A percentile compares a stretch with the other conserved stretches of the same genome.
Evolutionary conservation across 345 rosid genomes (phyloP).

Genomic region (Balakata baccata): DNA sequence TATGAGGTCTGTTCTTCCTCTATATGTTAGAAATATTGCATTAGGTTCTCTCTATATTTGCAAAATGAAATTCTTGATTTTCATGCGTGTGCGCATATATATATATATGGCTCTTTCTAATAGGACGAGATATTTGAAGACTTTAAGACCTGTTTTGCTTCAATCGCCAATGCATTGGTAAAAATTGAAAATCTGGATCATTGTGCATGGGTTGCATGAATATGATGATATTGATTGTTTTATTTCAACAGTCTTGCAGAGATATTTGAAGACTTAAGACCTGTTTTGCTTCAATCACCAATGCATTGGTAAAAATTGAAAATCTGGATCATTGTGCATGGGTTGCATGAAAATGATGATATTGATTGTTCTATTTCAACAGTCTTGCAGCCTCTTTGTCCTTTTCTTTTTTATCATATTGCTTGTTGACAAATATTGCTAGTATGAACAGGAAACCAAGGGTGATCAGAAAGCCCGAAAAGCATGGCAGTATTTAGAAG

Average conservation of each 20-base stretch:
- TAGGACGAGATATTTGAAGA: background rate
- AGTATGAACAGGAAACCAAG: slow-evolving; percentile 55
- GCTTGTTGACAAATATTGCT: background rate
- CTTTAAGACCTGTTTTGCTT: background rate
- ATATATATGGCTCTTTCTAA: background rate
- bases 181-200: background rate
- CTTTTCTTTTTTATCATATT: background rate
- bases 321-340: background rate
- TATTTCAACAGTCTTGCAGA: background rate
- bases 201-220: background rate
- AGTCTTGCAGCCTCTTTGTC: background rate
- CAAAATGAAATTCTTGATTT: background rate
- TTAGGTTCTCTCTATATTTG: background rate
- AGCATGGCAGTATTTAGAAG: slow-evolving; percentile 76
- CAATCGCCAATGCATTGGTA: background rate
- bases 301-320: background rate
- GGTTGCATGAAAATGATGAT: background rate
- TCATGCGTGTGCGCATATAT: background rate
- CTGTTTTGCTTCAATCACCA: background rate
- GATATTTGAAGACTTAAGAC: background rate
- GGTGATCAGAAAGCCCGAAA: slow-evolving; percentile 36
- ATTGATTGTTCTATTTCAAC: background rate
- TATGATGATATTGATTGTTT: background rate
- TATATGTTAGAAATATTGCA: background rate
- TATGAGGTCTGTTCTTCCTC: slow-evolving; percentile 56